These are phyloP conservation scores for Mycotypha africana DNA, from an alignment of 371 early-diverging fungal species.

Conservation along the genomic window DNA sequence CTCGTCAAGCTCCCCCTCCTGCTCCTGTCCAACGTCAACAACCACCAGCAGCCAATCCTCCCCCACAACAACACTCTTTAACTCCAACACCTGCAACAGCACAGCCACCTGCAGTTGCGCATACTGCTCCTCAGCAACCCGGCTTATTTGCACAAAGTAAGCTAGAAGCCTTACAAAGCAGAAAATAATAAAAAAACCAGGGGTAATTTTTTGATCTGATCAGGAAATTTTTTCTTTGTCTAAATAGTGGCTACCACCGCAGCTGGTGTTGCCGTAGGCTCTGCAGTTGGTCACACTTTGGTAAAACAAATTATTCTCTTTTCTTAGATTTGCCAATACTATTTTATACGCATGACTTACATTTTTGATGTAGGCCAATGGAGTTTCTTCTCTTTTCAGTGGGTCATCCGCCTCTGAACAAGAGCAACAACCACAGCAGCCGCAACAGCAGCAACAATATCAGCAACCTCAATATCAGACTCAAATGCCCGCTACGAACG, in stretches of 20 bases:
- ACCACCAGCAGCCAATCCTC: constrained; percentile 25
- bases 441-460: constrained; percentile 28
- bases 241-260: constrained; percentile 79
- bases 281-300: constrained; percentile 71
- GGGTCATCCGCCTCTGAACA: constrained; percentile 48
- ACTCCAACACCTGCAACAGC: constrained; percentile 37
- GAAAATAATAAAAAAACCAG: background rate
- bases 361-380: constrained; percentile 52
- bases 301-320: constrained; percentile 56
- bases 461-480: constrained; percentile 36
- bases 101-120: constrained; percentile 39
- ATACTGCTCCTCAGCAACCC: constrained; percentile 57
- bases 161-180: no score
- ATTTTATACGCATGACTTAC: background rate
- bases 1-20: constrained; percentile 59
- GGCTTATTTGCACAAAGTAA: constrained; percentile 75
- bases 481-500: constrained; percentile 20
- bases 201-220: background rate
- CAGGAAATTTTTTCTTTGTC: background rate
- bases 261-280: constrained; percentile 91
- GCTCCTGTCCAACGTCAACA: constrained; percentile 50
- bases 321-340: background rate
- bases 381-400: constrained; percentile 67
- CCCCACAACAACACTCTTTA: constrained; percentile 36
- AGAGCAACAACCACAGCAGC: constrained; percentile 22